These are phyloP conservation scores for Isochrysis galbana DNA, from an alignment of 78 protist genomes.

Conservation along the genomic window DNA sequence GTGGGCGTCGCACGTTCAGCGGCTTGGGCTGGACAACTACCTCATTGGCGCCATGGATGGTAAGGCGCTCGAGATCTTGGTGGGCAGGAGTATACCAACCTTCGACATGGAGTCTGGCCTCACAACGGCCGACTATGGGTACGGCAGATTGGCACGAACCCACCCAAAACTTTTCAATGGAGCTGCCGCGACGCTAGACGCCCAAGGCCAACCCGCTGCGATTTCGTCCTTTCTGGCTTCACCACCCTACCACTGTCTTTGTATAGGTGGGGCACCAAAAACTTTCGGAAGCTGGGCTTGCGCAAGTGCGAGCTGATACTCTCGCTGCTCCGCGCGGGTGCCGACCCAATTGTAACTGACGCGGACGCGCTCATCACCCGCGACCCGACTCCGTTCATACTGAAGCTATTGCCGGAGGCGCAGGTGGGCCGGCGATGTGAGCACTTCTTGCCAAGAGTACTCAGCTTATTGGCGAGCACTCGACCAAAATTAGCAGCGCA, in stretches of 20 bases:
- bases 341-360: background rate
- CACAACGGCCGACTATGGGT: slow-evolving; percentile 13
- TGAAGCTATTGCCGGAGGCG: background rate
- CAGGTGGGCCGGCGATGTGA: background rate
- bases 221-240: too few relatives aligned
- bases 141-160: slow-evolving; percentile 15
- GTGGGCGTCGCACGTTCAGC: background rate
- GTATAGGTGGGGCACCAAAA: background rate
- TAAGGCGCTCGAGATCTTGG: background rate
- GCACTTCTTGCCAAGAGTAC: too few relatives aligned
- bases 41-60: background rate
- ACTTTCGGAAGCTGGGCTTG: background rate
- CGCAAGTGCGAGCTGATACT: background rate
- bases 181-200: too few relatives aligned
- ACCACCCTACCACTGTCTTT: too few relatives aligned
- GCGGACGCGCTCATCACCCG: background rate
- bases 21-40: background rate
- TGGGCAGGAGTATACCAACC: background rate
- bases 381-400: background rate
- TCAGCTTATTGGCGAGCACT: too few relatives aligned
- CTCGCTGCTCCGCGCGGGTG: background rate
- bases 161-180: too few relatives aligned
- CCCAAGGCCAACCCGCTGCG: too few relatives aligned
- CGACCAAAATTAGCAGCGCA: too few relatives aligned
- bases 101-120: slow-evolving; percentile 6